Conservation (phyloP, 371 early-diverging fungal species). For the Mortierella sp. region DNA sequence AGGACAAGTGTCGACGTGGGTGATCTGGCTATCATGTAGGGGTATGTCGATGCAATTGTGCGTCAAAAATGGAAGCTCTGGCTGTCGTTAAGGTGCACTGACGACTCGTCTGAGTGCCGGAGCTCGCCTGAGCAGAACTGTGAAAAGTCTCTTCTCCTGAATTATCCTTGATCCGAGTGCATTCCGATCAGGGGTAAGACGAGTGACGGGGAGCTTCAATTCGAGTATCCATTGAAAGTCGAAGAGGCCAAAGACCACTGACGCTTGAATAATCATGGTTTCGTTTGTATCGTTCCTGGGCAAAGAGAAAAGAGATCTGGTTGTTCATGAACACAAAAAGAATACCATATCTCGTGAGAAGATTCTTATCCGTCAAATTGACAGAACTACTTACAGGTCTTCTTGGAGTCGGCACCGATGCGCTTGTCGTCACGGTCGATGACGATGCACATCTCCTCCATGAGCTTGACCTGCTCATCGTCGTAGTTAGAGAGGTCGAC, state of each 20-base stretch:
- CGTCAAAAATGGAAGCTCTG: background rate
- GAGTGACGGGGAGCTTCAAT: background rate
- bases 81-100: background rate
- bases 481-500: conserved; percentile 79
- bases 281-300: background rate
- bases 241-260: background rate
- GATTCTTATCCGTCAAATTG: background rate
- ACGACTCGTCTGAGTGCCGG: background rate
- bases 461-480: conserved; percentile 92
- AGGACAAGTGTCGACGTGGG: background rate
- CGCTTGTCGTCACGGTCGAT: conserved; percentile 88
- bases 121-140: background rate
- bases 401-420: conserved; percentile 91
- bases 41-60: too few species aligned
- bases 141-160: background rate
- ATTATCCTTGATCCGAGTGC: background rate
- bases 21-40: background rate
- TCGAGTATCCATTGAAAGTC: background rate
- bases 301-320: background rate
- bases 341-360: background rate
- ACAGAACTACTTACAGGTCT: conserved; percentile 79
- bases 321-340: background rate
- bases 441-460: conserved; percentile 97
- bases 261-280: too few species aligned
- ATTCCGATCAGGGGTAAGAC: background rate